These are phyloP conservation scores for Amanita rimosa DNA, from an alignment of 768 basidiomycete genomes.

Conservation along the genomic window DNA sequence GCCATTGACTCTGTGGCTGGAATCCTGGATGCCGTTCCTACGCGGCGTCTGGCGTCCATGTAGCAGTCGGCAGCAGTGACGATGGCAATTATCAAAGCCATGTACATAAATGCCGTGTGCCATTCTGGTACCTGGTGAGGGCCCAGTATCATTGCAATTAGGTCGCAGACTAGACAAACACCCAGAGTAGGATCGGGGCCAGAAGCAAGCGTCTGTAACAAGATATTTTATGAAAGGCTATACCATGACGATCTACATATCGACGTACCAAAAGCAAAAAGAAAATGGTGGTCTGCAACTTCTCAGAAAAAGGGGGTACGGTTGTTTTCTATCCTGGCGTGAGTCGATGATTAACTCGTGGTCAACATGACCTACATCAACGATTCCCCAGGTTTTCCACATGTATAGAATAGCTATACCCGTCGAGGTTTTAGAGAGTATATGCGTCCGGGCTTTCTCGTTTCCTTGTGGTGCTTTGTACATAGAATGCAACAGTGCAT, in stretches of 20 bases:
- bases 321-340: conserved; percentile 11
- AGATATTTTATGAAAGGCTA: neutral
- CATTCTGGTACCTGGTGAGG: conserved; percentile 13
- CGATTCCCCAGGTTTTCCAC: conserved; percentile 20
- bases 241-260: neutral
- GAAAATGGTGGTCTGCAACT: conserved; percentile 15
- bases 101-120: conserved; percentile 15
- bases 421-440: conserved; percentile 29
- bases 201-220: conserved; percentile 20
- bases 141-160: conserved; percentile 19
- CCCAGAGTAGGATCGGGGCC: conserved; percentile 26
- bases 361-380: conserved; percentile 15
- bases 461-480: conserved; percentile 12
- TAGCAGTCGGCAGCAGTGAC: conserved; percentile 8
- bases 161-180: conserved; percentile 19
- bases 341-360: neutral
- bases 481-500: conserved; percentile 15
- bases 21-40: neutral
- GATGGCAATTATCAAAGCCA: conserved; percentile 11
- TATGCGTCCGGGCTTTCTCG: conserved; percentile 21
- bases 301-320: conserved; percentile 14
- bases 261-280: conserved; percentile 21
- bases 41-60: neutral
- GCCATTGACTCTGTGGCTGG: conserved; percentile 10
- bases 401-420: conserved; percentile 24